phyloP scores from a whole-genome alignment of 164 flowering plant genomes.

The Kingdonia uniflora region DNA sequence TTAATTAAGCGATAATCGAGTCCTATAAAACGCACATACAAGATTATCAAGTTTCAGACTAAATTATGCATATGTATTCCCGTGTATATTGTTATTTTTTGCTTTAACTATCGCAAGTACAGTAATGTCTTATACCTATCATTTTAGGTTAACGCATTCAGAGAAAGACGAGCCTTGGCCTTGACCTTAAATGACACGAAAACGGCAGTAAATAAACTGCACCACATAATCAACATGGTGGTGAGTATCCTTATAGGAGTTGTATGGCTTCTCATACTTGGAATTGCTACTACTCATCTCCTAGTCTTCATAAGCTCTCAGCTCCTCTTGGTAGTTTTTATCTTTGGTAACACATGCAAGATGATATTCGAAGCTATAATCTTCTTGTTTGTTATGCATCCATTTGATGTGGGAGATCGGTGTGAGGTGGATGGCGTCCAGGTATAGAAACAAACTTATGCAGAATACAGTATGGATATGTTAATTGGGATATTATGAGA shows the following conservation, averaged over 20 bases:
- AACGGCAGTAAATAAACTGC: conserved; percentile 61
- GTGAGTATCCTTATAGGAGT: conserved; percentile 28
- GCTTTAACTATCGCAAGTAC: too few relatives aligned
- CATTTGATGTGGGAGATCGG: conserved; percentile 62
- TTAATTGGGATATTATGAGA: neutral
- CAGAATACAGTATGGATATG: too few relatives aligned
- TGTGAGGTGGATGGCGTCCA: conserved; percentile 52
- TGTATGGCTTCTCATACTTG: conserved; percentile 45
- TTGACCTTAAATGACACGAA: conserved; percentile 58
- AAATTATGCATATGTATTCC: too few relatives aligned
- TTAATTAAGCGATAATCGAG: too few relatives aligned
- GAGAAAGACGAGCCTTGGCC: conserved; percentile 51
- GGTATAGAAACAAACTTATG: conserved; percentile 23
- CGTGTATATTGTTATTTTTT: too few relatives aligned
- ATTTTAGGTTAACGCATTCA: conserved; percentile 42
- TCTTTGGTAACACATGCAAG: conserved; percentile 62
- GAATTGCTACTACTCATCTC: conserved; percentile 28
- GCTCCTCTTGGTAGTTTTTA: conserved; percentile 37
- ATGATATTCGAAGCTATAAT: conserved; percentile 51
- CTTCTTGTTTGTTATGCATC: conserved; percentile 54
- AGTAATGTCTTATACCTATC: too few relatives aligned
- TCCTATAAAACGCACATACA: too few relatives aligned
- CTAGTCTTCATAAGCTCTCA: conserved; percentile 48
- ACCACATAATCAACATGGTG: conserved; percentile 32
- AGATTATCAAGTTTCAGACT: too few relatives aligned